A percentile compares a stretch with the other conserved stretches of the same genome.
phyloP scores from a whole-genome alignment of 2,329 filamentous ascomycete species.

The Penicillium verrucosum region DNA sequence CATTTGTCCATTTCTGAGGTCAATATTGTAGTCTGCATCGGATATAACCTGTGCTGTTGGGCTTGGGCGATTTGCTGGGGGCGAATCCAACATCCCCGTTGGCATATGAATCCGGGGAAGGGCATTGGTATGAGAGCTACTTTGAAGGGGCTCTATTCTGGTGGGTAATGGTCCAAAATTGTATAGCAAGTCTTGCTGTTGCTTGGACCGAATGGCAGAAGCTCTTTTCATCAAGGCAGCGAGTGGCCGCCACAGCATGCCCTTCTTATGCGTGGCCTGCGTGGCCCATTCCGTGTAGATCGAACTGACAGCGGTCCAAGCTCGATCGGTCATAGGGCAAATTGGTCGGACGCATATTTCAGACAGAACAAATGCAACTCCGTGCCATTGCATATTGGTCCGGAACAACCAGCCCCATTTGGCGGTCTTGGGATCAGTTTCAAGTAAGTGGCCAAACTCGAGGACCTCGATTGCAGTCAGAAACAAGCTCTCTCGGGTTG shows the following conservation, averaged over 20 bases:
- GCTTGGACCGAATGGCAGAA: constrained; percentile 51
- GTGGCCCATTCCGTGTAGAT: constrained; percentile 40
- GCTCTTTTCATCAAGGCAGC: constrained; percentile 60
- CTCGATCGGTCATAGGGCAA: constrained; percentile 57
- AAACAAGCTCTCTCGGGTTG: constrained; percentile 67
- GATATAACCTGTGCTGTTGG: not conserved
- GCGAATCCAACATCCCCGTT: not conserved
- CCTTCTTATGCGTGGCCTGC: constrained; percentile 44
- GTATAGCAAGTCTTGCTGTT: constrained; percentile 34
- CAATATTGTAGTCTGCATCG: constrained; percentile 19
- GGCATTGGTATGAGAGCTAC: constrained; percentile 9
- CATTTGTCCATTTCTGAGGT: constrained; percentile 27
- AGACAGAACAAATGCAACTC: constrained; percentile 59
- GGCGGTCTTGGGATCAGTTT: constrained; percentile 59
- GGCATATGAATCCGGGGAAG: constrained; percentile 25
- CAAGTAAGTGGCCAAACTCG: constrained; percentile 65
- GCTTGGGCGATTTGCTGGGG: constrained; percentile 2
- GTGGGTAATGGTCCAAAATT: constrained; percentile 17
- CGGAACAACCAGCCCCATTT: constrained; percentile 65
- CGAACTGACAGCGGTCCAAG: constrained; percentile 56
- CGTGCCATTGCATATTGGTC: constrained; percentile 65
- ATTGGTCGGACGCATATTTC: constrained; percentile 58
- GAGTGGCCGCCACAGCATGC: constrained; percentile 63
- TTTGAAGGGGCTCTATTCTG: constrained; percentile 2
- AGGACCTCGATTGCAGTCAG: constrained; percentile 70